Conservation (phyloP, 768 basidiomycete genomes). For the Russula abietina region DNA sequence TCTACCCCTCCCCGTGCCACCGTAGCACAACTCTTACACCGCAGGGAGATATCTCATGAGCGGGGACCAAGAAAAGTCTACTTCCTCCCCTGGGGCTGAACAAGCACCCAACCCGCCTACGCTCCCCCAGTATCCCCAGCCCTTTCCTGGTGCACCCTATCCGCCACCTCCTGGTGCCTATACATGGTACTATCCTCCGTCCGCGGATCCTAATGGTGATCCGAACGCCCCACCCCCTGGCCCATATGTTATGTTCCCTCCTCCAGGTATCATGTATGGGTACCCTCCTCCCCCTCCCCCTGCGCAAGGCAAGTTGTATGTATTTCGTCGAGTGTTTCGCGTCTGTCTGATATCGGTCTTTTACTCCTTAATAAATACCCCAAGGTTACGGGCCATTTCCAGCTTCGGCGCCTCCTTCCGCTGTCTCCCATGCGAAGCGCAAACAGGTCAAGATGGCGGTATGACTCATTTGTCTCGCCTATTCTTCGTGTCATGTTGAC, state of each 20-base stretch:
- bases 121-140: slow-evolving; percentile 22
- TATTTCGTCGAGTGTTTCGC: background rate
- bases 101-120: slow-evolving; percentile 15
- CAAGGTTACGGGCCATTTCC: slow-evolving; percentile 26
- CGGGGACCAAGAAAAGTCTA: slow-evolving; percentile 21
- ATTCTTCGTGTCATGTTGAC: slow-evolving; percentile 7
- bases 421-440: slow-evolving; percentile 38
- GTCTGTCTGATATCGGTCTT: background rate
- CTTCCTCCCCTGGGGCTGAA: slow-evolving; percentile 7
- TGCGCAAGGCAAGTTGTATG: slow-evolving; percentile 16
- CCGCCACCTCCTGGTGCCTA: slow-evolving; percentile 23
- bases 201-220: slow-evolving; percentile 21
- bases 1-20: background rate
- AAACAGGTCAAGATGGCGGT: slow-evolving; percentile 58
- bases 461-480: slow-evolving; percentile 27
- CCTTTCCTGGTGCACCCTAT: slow-evolving; percentile 15
- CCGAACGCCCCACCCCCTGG: slow-evolving; percentile 18
- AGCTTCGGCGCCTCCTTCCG: slow-evolving; percentile 26
- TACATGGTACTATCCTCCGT: slow-evolving; percentile 25
- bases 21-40: background rate
- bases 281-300: slow-evolving; percentile 27
- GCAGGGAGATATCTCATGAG: slow-evolving; percentile 16
- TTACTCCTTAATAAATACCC: background rate
- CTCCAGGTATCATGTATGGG: slow-evolving; percentile 26
- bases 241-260: slow-evolving; percentile 23